Evolutionary conservation across 805 yeast genomes (phyloP).

Genomic region (Scheffersomyces amazonensis): DNA sequence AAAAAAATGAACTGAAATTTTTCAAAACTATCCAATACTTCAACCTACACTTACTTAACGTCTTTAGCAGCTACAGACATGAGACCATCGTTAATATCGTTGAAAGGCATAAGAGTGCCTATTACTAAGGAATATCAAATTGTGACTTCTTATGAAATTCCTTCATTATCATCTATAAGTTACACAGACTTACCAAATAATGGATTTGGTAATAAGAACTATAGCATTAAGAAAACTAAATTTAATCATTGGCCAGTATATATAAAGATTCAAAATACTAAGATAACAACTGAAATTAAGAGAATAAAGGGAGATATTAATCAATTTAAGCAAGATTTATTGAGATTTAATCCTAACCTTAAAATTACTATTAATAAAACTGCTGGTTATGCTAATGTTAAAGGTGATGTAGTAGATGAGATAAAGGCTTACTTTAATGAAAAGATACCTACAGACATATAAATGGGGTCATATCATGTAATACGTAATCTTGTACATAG

Average conservation of each 20-base stretch:
- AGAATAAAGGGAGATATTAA: conserved; percentile 65
- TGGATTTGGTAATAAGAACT: conserved; percentile 35
- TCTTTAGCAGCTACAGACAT: conserved; percentile 11
- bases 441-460: neutral
- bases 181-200: conserved; percentile 25
- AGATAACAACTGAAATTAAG: conserved; percentile 70
- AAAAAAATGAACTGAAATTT: no score
- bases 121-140: conserved; percentile 8
- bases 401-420: conserved; percentile 35
- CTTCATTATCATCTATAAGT: conserved; percentile 23
- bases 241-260: conserved; percentile 82
- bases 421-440: conserved; percentile 26
- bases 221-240: conserved; percentile 48
- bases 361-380: conserved; percentile 31
- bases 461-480: neutral
- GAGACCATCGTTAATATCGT: conserved; percentile 20
- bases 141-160: conserved; percentile 22
- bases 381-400: conserved; percentile 37
- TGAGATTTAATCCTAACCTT: conserved; percentile 46
- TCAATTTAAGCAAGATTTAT: conserved; percentile 66
- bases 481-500: neutral
- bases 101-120: conserved; percentile 22
- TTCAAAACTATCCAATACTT: no score
- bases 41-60: no score
- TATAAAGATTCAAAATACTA: conserved; percentile 61